A percentile compares a stretch with the other conserved stretches of the same genome.
Evolutionary conservation across 257 asterid species (phyloP).

Genomic region (Lithospermum erythrorhizon): DNA sequence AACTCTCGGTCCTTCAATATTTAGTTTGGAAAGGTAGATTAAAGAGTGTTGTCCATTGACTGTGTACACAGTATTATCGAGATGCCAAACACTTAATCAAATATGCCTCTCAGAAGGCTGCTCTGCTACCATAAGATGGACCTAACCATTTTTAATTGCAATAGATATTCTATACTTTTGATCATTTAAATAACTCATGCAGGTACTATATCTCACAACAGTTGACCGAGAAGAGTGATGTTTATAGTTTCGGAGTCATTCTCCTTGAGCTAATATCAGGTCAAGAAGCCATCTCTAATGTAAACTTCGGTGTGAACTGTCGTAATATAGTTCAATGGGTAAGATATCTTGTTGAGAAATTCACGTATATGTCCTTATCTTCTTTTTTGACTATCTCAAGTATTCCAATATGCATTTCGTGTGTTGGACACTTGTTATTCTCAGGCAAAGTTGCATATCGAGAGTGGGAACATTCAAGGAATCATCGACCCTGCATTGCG

Average conservation of each 20-base stretch:
- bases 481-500: conserved; percentile 72
- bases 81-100: too few species aligned
- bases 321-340: conserved; percentile 98
- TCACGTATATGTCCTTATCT: background rate
- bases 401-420: background rate
- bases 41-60: too few species aligned
- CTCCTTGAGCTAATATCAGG: conserved; percentile 94
- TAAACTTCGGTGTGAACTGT: conserved; percentile 75
- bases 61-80: too few species aligned
- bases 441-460: conserved; percentile 87
- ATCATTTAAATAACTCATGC: conserved; percentile 11
- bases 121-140: too few species aligned
- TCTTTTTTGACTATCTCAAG: background rate
- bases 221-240: conserved; percentile 92
- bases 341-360: conserved; percentile 11
- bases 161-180: background rate
- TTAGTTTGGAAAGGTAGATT: too few species aligned
- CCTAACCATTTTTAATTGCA: too few species aligned
- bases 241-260: conserved; percentile 92
- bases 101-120: too few species aligned
- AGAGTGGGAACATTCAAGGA: conserved; percentile 93
- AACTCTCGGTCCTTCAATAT: too few species aligned
- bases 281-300: conserved; percentile 93
- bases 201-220: conserved; percentile 98
- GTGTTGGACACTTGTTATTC: background rate